A percentile compares a stretch with the other conserved stretches of the same genome.
phyloP scores from a whole-genome alignment of 2,329 filamentous ascomycete species.

The Penicillium sp. region DNA sequence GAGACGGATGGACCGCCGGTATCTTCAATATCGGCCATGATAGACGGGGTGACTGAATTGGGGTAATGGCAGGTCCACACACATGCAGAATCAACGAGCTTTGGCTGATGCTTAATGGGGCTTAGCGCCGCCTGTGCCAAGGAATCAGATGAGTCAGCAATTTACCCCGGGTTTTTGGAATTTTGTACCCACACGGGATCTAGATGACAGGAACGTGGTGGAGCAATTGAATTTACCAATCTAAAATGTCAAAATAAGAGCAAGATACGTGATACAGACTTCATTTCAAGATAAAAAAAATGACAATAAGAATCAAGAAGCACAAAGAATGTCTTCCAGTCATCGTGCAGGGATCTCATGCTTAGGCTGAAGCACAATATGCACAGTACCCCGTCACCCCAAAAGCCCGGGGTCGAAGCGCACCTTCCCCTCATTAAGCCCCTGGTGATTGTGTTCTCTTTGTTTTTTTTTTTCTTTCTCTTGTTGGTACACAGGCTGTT shows the following conservation, averaged over 20 bases:
- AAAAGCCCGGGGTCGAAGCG: conserved; percentile 17
- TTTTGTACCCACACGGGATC: conserved; percentile 4
- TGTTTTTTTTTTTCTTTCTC: neutral
- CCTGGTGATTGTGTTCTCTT: conserved; percentile 2
- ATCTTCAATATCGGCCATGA: conserved; percentile 82
- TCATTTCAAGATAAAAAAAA: neutral
- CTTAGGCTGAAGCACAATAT: conserved; percentile 9
- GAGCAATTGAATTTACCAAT: neutral
- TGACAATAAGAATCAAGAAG: neutral
- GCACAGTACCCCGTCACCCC: conserved; percentile 11
- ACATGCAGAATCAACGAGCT: conserved; percentile 24
- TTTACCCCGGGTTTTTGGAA: conserved; percentile 19
- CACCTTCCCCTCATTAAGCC: conserved; percentile 19
- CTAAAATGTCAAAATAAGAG: neutral
- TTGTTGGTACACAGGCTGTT: neutral
- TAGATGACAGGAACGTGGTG: neutral
- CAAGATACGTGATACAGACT: neutral
- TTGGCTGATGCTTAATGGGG: conserved; percentile 15
- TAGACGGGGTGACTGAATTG: conserved; percentile 7
- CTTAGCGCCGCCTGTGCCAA: conserved; percentile 10
- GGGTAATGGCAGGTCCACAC: conserved; percentile 10
- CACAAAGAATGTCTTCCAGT: neutral
- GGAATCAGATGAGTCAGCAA: conserved; percentile 16
- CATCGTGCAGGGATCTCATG: neutral
- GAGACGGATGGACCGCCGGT: conserved; percentile 65